Base-by-base conservation (phyloP, 768 basidiomycete species). In the Boletus tomentosulus region DNA sequence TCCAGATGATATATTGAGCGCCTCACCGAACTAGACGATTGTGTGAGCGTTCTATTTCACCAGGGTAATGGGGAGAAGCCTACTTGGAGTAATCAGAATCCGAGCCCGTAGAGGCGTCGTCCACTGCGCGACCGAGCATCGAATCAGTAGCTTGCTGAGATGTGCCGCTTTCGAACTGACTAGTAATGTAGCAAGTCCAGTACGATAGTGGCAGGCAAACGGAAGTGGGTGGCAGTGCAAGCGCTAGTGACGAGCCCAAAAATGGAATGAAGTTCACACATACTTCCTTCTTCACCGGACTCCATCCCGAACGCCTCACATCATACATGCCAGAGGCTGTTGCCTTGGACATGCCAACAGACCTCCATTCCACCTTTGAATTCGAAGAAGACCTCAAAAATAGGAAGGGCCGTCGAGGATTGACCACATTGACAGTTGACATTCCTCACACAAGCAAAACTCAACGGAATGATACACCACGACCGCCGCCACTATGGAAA, bases 41-140 rank as follows among this genome's bases (percentile, higher is more conserved):
- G 35, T 53, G 59, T 67, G 41, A 67, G 59, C 37, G 35, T 43
- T 41, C 46, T 33, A 53, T 48, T 43, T 9, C 41, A 38, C 47
- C 9, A 28, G 37, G 30, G n/a, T 30, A 22, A 22, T 19, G 27
- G 25, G 33, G 11, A 27, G 47, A 57, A 37, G 69, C 85, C 67
- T 62, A 95, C 94, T 92, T 96, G 57, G 94, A 92, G 70, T 97
- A 96, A 67, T 96, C 94, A 31, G 92, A 94, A 67, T 96, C 94
- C 13, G 94, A 95, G 45, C 92, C 93, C 3, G 92, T 89, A 35
- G 89, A 90, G n/a, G 83, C 76, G 57, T 91, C 89, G 64, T 91
- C 89, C 85, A 91, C 87, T 86, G 71, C 57, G 38, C 65, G 71
- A 54, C 66, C 68, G 57, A 73, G 62, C 73, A 76, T 74, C 38